Evolutionary conservation across 2,329 filamentous ascomycete species (phyloP), one percentile per base, ranked within the genome.

Genomic region (Pseudopyrenochaeta lycopersici): DNA sequence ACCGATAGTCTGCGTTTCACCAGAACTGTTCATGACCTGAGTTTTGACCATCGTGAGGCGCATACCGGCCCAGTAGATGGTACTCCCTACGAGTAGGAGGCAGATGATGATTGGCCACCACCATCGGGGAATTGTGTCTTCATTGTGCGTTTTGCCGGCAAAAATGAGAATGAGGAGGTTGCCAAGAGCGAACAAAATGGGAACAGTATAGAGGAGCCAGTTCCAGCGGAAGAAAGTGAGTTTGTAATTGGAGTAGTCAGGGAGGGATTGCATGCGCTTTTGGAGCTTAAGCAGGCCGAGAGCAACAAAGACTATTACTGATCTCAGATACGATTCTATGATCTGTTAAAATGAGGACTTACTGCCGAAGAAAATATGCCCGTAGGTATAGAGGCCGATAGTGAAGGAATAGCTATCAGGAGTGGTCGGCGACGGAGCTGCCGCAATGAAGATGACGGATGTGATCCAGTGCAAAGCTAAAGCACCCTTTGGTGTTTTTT

Each of bases 371-470:
- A 58, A 36, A 1, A 51, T 41, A 10, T 59, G 49, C 9, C 52
- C 56, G 20, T 59, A 59, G 11, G 56, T 46, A 20, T 51, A 56
- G n/a, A 59, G 39, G 5, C 52, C 56, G 6, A 52, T 46, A 4
- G 41, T 17, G 23, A 59, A 59, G 10, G 44, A 44, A 35, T 55
- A 59, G 4, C 52, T 48, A 18, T 59, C 56, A 1, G 23, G 56
- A 32, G 40, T 40, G 44, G 6, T 40, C 48, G 6, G 23, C 23
- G 23, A 27, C 23, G 52, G 48, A 11, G 42, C 46, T n/a, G 38
- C 23, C 30, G 27, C 12, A 11, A 59, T 56, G 11, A 36, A 35
- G 2, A 50, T 33, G 18, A 44, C 45, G 9, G 56, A 51, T 10
- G 42, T 27, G 0, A 50, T 27, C 56, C 56, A 59, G 23, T 59